phyloP scores from a whole-genome alignment of 169 alveolate species.

The Plasmodium chabaudi region DNA sequence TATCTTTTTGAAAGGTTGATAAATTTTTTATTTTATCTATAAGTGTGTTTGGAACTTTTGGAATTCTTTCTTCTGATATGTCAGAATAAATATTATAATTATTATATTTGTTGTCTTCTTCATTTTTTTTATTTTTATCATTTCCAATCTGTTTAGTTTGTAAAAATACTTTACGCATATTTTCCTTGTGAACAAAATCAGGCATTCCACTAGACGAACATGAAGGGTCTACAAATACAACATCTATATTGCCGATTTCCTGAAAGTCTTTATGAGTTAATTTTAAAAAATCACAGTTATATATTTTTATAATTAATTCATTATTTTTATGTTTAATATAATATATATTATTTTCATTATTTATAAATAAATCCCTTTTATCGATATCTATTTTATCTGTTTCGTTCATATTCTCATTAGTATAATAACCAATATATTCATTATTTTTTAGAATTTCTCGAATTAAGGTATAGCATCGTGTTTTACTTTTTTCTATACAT shows the following conservation, averaged over 20 bases:
- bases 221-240: slow-evolving; percentile 65
- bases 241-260: slow-evolving; percentile 16
- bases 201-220: slow-evolving; percentile 78
- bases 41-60: slow-evolving; percentile 26
- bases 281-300: slow-evolving; percentile 54
- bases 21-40: slow-evolving; percentile 28
- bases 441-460: slow-evolving; percentile 48
- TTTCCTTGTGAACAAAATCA: slow-evolving; percentile 36
- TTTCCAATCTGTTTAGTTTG: neutral
- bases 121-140: neutral
- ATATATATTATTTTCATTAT: slow-evolving; percentile 9
- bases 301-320: slow-evolving; percentile 46
- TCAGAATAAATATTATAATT: neutral
- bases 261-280: slow-evolving; percentile 15
- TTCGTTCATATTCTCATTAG: slow-evolving; percentile 37
- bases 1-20: slow-evolving; percentile 59
- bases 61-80: slow-evolving; percentile 20
- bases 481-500: slow-evolving; percentile 66
- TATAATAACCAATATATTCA: slow-evolving; percentile 37
- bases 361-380: neutral
- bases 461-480: slow-evolving; percentile 57
- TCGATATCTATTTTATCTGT: slow-evolving; percentile 3
- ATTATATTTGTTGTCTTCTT: neutral
- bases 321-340: slow-evolving; percentile 55
- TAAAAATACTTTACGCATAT: neutral